Evolutionary conservation across 1,284 basidiomycete species (phyloP).

Genomic region (Sporisorium graminicola): DNA sequence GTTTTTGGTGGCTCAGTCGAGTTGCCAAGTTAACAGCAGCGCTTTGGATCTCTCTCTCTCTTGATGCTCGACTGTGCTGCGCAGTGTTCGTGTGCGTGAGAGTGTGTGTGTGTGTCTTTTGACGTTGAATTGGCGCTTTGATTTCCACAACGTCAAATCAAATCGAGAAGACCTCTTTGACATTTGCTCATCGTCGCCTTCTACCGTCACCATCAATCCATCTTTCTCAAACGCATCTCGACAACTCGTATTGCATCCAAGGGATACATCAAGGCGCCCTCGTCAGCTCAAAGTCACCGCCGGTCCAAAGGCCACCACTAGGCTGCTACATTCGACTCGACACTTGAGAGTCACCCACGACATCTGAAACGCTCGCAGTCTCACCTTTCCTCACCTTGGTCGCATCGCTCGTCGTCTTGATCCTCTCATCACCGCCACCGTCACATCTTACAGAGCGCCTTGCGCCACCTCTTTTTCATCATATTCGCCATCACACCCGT

Average conservation of each 20-base stretch:
- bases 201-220: background rate
- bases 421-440: background rate
- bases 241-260: background rate
- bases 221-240: background rate
- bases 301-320: background rate
- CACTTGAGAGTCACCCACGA: background rate
- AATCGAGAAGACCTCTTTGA: background rate
- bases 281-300: background rate
- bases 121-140: constrained; percentile 1
- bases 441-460: constrained; percentile 11
- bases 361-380: background rate
- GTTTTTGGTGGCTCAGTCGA: constrained; percentile 2
- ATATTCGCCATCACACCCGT: constrained; percentile 14
- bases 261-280: background rate
- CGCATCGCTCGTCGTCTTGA: background rate
- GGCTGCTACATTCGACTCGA: background rate
- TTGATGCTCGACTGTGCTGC: background rate
- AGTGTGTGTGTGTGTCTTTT: constrained; percentile 3
- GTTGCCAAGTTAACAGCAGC: background rate
- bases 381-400: background rate
- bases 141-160: background rate
- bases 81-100: constrained; percentile 1
- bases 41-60: background rate
- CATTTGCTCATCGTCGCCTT: background rate
- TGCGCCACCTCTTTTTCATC: constrained; percentile 21